A percentile compares a stretch with the other conserved stretches of the same genome.
phyloP scores from a whole-genome alignment of 345 rosid genomes.

The Eucalyptus polyanthemos region DNA sequence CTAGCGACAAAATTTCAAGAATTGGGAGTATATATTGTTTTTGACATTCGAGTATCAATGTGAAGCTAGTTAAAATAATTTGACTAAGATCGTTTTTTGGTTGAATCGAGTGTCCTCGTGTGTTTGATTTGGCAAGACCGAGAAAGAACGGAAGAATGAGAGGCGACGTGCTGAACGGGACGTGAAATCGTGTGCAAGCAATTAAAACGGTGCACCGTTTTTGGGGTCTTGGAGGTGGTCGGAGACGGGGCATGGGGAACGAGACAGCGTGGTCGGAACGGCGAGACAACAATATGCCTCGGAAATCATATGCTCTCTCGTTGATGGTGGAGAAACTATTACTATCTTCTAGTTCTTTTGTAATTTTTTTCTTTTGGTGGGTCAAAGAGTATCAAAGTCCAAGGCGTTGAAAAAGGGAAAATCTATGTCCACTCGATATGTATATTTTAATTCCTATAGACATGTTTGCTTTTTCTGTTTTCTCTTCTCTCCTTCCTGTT shows the following conservation, averaged over 20 bases:
- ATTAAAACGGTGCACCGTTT: background rate
- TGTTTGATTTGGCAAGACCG: conserved; percentile 1
- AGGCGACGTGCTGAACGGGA: conserved; percentile 58
- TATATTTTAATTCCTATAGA: background rate
- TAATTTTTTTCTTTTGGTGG: background rate
- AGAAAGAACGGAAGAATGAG: background rate
- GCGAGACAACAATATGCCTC: conserved; percentile 1
- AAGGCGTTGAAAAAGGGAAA: conserved; percentile 6
- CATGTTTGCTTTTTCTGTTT: background rate
- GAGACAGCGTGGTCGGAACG: conserved; percentile 84
- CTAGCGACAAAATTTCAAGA: background rate
- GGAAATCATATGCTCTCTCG: background rate
- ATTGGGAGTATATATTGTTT: background rate
- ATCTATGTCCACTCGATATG: background rate
- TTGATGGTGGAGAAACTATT: background rate
- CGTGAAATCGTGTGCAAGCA: conserved; percentile 35
- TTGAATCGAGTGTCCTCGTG: background rate
- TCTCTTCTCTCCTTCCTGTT: background rate
- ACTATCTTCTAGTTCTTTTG: background rate
- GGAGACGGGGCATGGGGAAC: conserved; percentile 7
- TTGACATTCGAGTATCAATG: conserved; percentile 14
- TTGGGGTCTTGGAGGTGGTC: background rate
- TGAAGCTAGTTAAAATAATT: background rate
- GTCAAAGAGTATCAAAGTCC: background rate
- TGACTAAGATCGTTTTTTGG: background rate